Evolutionary conservation across 805 yeast genomes (phyloP).

Genomic region (Metschnikowia reukaufii): DNA sequence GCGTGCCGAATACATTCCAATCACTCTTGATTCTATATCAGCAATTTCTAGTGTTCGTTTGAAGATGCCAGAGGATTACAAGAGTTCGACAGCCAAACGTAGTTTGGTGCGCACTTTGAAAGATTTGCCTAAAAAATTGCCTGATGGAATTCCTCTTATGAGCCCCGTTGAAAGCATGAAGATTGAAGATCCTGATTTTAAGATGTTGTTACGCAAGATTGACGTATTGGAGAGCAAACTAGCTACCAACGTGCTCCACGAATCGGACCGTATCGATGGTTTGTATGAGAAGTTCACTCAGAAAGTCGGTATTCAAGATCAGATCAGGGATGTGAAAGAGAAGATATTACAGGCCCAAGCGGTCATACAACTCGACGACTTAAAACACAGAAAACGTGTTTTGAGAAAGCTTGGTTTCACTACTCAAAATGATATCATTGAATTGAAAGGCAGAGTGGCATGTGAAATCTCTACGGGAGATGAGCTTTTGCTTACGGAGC

Average conservation of each 20-base stretch:
- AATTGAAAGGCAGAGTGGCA: slow-evolving; percentile 95
- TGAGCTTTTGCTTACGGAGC: slow-evolving; percentile 81
- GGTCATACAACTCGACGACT: slow-evolving; percentile 89
- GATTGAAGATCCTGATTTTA: slow-evolving; percentile 79
- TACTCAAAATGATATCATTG: slow-evolving; percentile 84
- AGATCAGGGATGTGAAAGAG: slow-evolving; percentile 57
- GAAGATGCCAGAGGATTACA: slow-evolving; percentile 74
- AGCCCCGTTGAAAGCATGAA: slow-evolving; percentile 94
- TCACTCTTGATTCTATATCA: slow-evolving; percentile 74
- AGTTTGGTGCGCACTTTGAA: slow-evolving; percentile 66
- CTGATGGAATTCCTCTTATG: slow-evolving; percentile 86
- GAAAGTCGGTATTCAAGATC: slow-evolving; percentile 60
- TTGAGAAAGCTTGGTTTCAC: slow-evolving; percentile 89
- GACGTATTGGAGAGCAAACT: slow-evolving; percentile 79
- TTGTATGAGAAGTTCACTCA: slow-evolving; percentile 63
- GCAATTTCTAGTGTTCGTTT: slow-evolving; percentile 79
- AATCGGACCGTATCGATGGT: slow-evolving; percentile 58
- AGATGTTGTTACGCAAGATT: slow-evolving; percentile 67
- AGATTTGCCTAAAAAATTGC: slow-evolving; percentile 80
- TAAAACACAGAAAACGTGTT: slow-evolving; percentile 90
- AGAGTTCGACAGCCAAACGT: slow-evolving; percentile 55
- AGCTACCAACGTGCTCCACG: slow-evolving; percentile 64
- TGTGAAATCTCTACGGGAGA: slow-evolving; percentile 94
- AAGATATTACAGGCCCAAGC: slow-evolving; percentile 84
- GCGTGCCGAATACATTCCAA: slow-evolving; percentile 76